These are phyloP conservation scores for Leptosphaerulina australis DNA, from an alignment of 2,329 filamentous ascomycete genomes.

Conservation along the genomic window DNA sequence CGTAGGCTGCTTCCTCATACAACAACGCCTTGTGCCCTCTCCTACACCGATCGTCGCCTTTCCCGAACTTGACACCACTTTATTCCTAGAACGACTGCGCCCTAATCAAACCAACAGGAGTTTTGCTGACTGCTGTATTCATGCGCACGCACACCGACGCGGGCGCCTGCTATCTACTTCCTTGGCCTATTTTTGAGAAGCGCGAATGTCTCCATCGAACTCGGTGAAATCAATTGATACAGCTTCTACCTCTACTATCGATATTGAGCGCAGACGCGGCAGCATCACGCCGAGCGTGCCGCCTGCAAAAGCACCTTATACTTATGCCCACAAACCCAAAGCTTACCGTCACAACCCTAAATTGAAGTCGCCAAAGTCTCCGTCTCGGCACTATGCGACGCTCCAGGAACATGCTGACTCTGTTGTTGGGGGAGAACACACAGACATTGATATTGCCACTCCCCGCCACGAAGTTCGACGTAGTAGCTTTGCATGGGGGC, in stretches of 20 bases:
- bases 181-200: slow-evolving; percentile 14
- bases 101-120: slow-evolving; percentile 1
- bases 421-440: slow-evolving; percentile 10
- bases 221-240: slow-evolving; percentile 13
- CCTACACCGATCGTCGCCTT: slow-evolving; percentile 6
- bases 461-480: slow-evolving; percentile 31
- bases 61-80: background rate
- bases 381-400: slow-evolving; percentile 30
- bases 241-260: background rate
- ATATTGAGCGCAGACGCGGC: slow-evolving; percentile 8
- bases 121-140: slow-evolving; percentile 14
- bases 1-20: slow-evolving; percentile 18
- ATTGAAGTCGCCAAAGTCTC: slow-evolving; percentile 3
- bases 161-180: slow-evolving; percentile 13
- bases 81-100: slow-evolving; percentile 8
- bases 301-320: slow-evolving; percentile 8
- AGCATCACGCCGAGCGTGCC: slow-evolving; percentile 3
- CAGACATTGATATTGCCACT: slow-evolving; percentile 14
- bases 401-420: slow-evolving; percentile 37
- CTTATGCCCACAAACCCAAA: background rate
- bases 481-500: slow-evolving; percentile 36
- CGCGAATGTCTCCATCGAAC: slow-evolving; percentile 24
- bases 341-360: slow-evolving; percentile 8
- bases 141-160: slow-evolving; percentile 22
- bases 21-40: slow-evolving; percentile 17